Evolutionary conservation across 208 protist species (phyloP).

Genomic region (Trypanosoma boissoni): DNA sequence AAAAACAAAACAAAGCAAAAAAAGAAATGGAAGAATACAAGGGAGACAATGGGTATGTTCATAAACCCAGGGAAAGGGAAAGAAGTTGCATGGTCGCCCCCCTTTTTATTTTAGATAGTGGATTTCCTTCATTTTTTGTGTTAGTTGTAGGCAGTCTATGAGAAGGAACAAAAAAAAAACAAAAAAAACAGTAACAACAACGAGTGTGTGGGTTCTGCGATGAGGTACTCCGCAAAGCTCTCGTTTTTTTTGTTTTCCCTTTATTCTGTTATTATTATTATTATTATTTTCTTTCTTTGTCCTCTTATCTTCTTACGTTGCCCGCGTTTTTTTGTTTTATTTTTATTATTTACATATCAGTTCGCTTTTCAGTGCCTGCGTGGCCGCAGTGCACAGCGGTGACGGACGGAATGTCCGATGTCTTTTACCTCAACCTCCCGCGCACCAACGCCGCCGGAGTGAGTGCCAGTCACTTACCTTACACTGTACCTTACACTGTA

Average conservation of each 20-base stretch:
- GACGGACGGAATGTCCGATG: slow-evolving; percentile 10
- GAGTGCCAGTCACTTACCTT: too few species aligned
- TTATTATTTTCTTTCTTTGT: slow-evolving; percentile 9
- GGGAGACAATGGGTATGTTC: too few species aligned
- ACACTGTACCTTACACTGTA: background rate
- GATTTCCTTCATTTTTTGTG: background rate
- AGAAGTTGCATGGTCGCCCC: background rate
- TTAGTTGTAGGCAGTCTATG: background rate
- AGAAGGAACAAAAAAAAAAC: background rate
- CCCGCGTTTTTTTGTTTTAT: slow-evolving; percentile 15
- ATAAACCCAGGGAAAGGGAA: background rate
- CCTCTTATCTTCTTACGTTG: slow-evolving; percentile 1
- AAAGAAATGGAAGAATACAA: background rate
- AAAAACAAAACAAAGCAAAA: background rate
- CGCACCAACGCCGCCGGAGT: background rate
- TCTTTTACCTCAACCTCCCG: slow-evolving; percentile 21
- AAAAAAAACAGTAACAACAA: background rate
- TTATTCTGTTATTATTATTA: slow-evolving; percentile 18
- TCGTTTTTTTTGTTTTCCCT: slow-evolving; percentile 22
- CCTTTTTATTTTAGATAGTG: background rate
- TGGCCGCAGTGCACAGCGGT: slow-evolving; percentile 7
- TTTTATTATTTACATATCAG: slow-evolving; percentile 9
- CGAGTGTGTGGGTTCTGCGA: too few species aligned
- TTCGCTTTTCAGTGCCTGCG: background rate
- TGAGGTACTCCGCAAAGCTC: background rate